phyloP scores from a whole-genome alignment of 768 basidiomycete genomes.

The Kwoniella dendrophila region DNA sequence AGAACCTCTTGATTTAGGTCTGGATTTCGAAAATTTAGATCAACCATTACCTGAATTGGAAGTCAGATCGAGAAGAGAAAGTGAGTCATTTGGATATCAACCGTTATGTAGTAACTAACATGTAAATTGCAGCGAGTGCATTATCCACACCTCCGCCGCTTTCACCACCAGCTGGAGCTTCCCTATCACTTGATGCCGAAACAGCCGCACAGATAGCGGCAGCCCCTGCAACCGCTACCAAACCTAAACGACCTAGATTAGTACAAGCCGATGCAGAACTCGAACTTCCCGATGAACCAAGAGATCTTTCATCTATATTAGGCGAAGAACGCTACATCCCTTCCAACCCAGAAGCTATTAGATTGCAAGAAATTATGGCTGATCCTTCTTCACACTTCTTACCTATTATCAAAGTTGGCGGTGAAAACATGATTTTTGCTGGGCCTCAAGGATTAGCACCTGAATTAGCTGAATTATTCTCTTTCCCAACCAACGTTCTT shows the following conservation, averaged over 20 bases:
- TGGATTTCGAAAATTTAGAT: constrained; percentile 57
- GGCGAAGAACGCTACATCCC: constrained; percentile 79
- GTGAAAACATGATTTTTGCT: constrained; percentile 66
- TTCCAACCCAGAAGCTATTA: constrained; percentile 78
- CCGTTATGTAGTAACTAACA: background rate
- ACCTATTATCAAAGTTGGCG: constrained; percentile 77
- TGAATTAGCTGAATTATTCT: constrained; percentile 80
- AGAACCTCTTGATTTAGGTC: constrained; percentile 26
- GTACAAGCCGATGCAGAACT: constrained; percentile 75
- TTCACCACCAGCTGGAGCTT: constrained; percentile 41
- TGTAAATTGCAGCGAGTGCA: constrained; percentile 63
- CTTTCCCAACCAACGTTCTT: constrained; percentile 69
- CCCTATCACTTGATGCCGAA: constrained; percentile 57
- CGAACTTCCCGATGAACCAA: constrained; percentile 66
- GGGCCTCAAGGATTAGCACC: constrained; percentile 72
- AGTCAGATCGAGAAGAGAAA: constrained; percentile 62
- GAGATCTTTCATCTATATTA: constrained; percentile 66
- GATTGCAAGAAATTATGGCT: constrained; percentile 78
- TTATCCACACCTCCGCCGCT: constrained; percentile 73
- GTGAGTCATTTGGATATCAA: constrained; percentile 32
- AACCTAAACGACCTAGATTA: constrained; percentile 66
- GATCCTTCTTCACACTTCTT: constrained; percentile 84
- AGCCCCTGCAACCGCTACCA: constrained; percentile 55
- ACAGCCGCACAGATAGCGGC: constrained; percentile 59
- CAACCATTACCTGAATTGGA: constrained; percentile 72